Evolutionary conservation across 345 rosid species (phyloP), one percentile per base, ranked within the genome.

Genomic region (Hibiscus trionum): DNA sequence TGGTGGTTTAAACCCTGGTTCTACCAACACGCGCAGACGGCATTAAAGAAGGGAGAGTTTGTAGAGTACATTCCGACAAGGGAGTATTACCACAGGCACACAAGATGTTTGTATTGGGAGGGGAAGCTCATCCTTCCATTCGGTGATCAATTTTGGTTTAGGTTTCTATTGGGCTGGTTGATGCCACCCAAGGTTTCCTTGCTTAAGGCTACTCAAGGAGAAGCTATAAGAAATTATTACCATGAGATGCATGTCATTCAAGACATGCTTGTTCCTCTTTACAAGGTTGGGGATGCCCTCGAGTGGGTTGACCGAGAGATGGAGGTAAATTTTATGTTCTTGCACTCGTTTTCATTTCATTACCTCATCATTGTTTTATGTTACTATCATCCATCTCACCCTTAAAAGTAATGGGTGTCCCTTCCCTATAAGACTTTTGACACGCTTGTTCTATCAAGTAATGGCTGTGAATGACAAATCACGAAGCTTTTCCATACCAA

Each of bases 1-100:
- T 96, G 99, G 99, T 96, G 99, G 99, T 96, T 76, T 83, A 96
- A 96, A 72, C 86, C 97, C 29, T 96, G 99, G 99, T 96, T 96
- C 84, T 96, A 96, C 81, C 99, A 96, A 64, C 91, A 93, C 59
- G 98, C 98, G 0, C 88, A 88, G 74, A 93, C 79, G 29, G 91
- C 99, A 0, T 69, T 96, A 42, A 87, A 88, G 84, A 90, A 58
- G 73, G 99, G 98, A 24, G 93, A 96, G 85, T 96, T 93, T 72
- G 91, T 88, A 1, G 99, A 96, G 82, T 93, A 93, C 83, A 93
- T 93, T n/a, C 99, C 99, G 0, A 93, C 99, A 33, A 78, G 98
- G 70, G 94, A 96, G 11, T 96, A 89, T 79, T 96, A 96, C 74
- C 99, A 96, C 80, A 88, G 99, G 82, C 99, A 96, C 84, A 93